A percentile compares a stretch with the other conserved stretches of the same genome.
phyloP scores from a whole-genome alignment of 2,329 filamentous ascomycete species.

The Samsoniella hepiali region DNA sequence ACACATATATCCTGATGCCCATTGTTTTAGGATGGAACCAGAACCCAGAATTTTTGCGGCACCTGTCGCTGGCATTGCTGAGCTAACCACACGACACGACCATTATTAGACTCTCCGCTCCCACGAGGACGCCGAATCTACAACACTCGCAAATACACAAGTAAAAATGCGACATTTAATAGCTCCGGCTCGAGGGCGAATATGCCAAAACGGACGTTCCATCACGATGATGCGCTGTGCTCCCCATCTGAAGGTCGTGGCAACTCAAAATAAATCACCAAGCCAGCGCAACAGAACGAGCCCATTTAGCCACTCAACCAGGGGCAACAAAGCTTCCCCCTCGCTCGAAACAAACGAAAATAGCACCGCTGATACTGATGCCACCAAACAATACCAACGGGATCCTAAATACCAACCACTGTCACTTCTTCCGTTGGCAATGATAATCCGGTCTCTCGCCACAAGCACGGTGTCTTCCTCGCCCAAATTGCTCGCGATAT shows the following conservation, averaged over 20 bases:
- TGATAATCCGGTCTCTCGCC: conserved; percentile 3
- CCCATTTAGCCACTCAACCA: not conserved
- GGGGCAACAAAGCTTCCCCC: not conserved
- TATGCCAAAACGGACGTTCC: not conserved
- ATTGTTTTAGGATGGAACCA: not conserved
- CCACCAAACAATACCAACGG: not conserved
- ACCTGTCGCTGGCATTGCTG: not conserved
- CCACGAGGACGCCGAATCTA: not conserved
- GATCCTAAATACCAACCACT: not conserved
- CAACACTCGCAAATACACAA: not conserved
- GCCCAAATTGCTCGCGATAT: not conserved
- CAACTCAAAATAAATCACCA: not conserved
- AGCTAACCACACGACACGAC: not conserved
- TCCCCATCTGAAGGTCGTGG: not conserved
- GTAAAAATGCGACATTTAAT: not conserved
- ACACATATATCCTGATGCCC: not conserved
- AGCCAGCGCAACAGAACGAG: not conserved
- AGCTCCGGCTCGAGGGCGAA: not conserved
- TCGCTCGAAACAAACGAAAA: not conserved
- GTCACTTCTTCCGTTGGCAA: not conserved
- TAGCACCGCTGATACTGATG: not conserved
- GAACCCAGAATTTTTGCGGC: not conserved
- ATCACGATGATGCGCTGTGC: not conserved
- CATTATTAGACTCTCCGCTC: not conserved
- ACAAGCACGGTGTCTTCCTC: conserved; percentile 14